Evolutionary conservation across 495 filamentous ascomycete genomes (phyloP).

Genomic region (Hypoxylon perforatum): DNA sequence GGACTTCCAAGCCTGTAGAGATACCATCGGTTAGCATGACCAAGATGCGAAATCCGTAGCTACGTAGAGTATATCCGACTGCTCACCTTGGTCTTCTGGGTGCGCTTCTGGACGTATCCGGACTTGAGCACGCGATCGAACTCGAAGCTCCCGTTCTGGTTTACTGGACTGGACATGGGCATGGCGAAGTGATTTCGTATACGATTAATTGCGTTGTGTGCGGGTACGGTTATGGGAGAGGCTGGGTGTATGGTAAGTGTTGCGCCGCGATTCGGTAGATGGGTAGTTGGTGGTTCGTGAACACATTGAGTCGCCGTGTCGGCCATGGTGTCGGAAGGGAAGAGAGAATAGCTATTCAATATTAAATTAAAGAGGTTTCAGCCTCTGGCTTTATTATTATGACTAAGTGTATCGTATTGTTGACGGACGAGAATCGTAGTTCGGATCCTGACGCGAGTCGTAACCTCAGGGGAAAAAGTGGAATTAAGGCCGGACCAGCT

Average conservation of each 20-base stretch:
- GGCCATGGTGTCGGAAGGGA: slow-evolving; percentile 24
- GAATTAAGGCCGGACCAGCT: slow-evolving; percentile 21
- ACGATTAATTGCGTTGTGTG: slow-evolving; percentile 47
- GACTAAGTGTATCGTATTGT: slow-evolving; percentile 23
- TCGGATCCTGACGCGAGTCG: slow-evolving; percentile 20
- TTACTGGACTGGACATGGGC: slow-evolving; percentile 69
- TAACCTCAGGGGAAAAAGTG: slow-evolving; percentile 36
- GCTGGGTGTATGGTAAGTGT: slow-evolving; percentile 34
- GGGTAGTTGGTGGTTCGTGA: slow-evolving; percentile 23
- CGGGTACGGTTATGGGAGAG: slow-evolving; percentile 37
- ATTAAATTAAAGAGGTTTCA: slow-evolving; percentile 32
- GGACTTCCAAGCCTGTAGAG: slow-evolving; percentile 77
- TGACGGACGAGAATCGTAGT: slow-evolving; percentile 26
- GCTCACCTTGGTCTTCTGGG: slow-evolving; percentile 90
- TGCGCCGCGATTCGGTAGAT: slow-evolving; percentile 34
- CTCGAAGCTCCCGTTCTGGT: slow-evolving; percentile 94
- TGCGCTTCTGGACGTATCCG: slow-evolving; percentile 85
- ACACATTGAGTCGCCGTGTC: slow-evolving; percentile 37
- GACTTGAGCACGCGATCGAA: slow-evolving; percentile 93
- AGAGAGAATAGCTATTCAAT: slow-evolving; percentile 1
- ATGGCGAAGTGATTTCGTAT: slow-evolving; percentile 69
- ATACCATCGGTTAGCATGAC: slow-evolving; percentile 51
- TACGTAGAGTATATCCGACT: slow-evolving; percentile 9
- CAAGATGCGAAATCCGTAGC: slow-evolving; percentile 20
- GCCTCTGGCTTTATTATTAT: slow-evolving; percentile 23